A percentile compares a stretch with the other conserved stretches of the same genome.
phyloP scores from a whole-genome alignment of 805 yeast species.

The Saccharomycopsis sp. region DNA sequence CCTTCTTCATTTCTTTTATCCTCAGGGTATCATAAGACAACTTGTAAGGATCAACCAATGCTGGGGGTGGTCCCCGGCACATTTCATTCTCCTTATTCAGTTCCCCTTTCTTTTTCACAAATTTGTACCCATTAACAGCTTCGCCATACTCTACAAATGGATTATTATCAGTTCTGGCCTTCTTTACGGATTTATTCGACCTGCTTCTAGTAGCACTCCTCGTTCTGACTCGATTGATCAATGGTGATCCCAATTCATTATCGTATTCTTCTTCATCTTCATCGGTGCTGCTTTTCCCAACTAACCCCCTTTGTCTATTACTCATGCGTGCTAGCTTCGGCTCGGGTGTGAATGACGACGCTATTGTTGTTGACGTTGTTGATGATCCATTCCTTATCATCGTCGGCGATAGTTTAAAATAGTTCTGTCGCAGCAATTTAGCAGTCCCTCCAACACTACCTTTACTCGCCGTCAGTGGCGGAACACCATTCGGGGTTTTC shows the following conservation, averaged over 20 bases:
- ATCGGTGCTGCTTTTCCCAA: background rate
- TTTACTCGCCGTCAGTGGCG: background rate
- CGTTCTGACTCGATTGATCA: conserved; percentile 2
- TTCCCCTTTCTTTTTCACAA: background rate
- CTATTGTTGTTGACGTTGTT: no score
- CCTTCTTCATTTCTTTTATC: conserved; percentile 1
- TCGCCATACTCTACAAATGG: conserved; percentile 5
- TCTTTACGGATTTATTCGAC: background rate
- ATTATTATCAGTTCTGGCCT: no score
- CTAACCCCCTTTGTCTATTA: background rate
- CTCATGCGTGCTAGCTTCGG: background rate
- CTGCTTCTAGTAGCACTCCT: conserved; percentile 1
- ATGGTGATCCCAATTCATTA: background rate
- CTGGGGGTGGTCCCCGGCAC: background rate
- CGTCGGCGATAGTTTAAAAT: conserved; percentile 5
- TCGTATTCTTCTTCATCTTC: background rate
- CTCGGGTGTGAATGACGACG: background rate
- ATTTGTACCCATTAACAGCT: conserved; percentile 1
- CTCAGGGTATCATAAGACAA: conserved; percentile 7
- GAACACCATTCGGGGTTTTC: conserved; percentile 4
- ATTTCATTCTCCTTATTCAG: background rate
- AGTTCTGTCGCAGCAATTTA: background rate
- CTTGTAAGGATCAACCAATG: conserved; percentile 1
- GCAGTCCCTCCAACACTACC: background rate
- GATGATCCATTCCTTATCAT: background rate